Evolutionary conservation across 2,329 filamentous ascomycete genomes (phyloP).

Genomic region (Trichoderma sp.): DNA sequence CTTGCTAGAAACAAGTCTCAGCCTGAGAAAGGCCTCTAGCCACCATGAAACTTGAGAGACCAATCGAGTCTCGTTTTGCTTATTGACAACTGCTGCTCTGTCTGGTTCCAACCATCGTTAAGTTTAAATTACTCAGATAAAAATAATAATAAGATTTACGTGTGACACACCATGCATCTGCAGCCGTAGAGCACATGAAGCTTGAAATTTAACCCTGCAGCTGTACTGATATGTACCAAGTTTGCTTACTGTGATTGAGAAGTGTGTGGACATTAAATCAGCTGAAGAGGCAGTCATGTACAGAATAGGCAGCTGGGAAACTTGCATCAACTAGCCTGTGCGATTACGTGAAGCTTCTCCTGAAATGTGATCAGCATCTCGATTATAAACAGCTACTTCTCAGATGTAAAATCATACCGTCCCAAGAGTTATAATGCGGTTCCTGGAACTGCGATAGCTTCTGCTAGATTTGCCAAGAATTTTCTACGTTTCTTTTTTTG

Average conservation of each 20-base stretch:
- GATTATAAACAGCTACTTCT: background rate
- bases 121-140: background rate
- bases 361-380: background rate
- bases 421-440: background rate
- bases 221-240: background rate
- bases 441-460: background rate
- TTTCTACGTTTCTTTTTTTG: background rate
- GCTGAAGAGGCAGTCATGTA: background rate
- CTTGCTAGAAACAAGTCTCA: background rate
- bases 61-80: background rate
- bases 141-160: background rate
- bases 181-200: background rate
- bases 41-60: background rate
- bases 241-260: background rate
- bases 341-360: background rate
- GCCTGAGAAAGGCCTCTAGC: background rate
- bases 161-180: background rate
- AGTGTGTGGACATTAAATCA: too few species aligned
- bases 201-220: background rate
- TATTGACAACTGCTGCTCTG: background rate
- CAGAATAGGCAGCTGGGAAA: background rate
- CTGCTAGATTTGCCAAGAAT: fast-evolving
- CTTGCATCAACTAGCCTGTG: background rate
- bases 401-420: background rate
- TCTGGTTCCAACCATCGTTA: background rate